These are phyloP conservation scores for Aegilops sharonensis DNA, from an alignment of 176 grass and related monocot genomes.

Conservation along the genomic window DNA sequence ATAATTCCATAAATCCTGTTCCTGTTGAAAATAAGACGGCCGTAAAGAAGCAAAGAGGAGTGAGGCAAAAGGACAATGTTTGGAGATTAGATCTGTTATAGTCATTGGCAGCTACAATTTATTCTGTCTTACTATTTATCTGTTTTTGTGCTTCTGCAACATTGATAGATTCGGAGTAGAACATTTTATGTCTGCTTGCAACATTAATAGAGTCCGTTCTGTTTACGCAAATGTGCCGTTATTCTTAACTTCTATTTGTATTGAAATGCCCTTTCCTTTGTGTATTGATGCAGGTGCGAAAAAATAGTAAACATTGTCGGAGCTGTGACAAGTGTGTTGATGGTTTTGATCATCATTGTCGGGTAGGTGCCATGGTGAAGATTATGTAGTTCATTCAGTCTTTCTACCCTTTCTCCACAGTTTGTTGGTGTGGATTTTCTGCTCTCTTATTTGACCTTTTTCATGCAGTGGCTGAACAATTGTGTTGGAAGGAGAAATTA, in stretches of 20 bases:
- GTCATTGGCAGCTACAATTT: background rate
- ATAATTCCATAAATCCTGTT: background rate
- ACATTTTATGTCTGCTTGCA: background rate
- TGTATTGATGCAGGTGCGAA: conserved; percentile 60
- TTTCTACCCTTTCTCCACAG: background rate
- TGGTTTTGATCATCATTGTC: conserved; percentile 98
- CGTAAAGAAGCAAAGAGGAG: background rate
- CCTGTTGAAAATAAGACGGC: background rate
- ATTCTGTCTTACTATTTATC: conserved; percentile 13
- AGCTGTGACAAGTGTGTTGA: conserved; percentile 99
- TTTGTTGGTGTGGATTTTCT: conserved; percentile 2
- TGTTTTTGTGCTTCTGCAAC: conserved; percentile 10
- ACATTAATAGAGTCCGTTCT: background rate
- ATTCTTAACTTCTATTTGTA: background rate
- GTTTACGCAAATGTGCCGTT: background rate
- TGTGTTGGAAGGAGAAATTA: conserved; percentile 99
- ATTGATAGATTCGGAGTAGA: conserved; percentile 5
- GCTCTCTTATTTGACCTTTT: conserved; percentile 10
- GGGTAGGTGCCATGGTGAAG: conserved; percentile 64
- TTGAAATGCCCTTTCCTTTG: background rate
- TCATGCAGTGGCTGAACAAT: conserved; percentile 96
- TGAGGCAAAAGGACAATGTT: background rate
- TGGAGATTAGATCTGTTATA: background rate
- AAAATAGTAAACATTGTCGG: conserved; percentile 93
- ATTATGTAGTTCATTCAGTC: conserved; percentile 2